phyloP scores from a whole-genome alignment of 2,329 filamentous ascomycete genomes.

The Akanthomyces lecanii region DNA sequence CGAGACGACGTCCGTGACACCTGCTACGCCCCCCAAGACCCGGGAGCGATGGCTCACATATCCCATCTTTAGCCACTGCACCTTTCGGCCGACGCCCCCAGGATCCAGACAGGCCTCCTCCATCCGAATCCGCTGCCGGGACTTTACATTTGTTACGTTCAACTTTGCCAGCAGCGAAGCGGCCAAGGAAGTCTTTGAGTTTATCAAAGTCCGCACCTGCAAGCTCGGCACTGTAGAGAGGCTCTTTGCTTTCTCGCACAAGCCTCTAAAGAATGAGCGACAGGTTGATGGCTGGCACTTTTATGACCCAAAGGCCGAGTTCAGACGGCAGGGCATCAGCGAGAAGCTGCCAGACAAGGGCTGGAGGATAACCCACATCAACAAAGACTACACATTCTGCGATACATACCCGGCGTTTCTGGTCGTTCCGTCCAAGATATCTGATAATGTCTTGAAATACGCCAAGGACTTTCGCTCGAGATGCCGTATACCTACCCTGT shows the following conservation, averaged over 20 bases:
- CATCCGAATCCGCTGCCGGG: slow-evolving; percentile 82
- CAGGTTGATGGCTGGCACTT: slow-evolving; percentile 75
- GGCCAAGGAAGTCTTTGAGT: slow-evolving; percentile 83
- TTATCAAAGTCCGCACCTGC: slow-evolving; percentile 75
- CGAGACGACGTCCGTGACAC: slow-evolving; percentile 19
- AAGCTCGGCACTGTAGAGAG: slow-evolving; percentile 79
- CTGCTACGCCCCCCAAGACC: slow-evolving; percentile 28
- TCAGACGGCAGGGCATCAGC: slow-evolving; percentile 80
- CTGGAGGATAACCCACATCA: slow-evolving; percentile 89
- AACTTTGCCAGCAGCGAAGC: slow-evolving; percentile 72
- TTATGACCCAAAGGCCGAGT: slow-evolving; percentile 84
- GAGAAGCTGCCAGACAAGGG: slow-evolving; percentile 71
- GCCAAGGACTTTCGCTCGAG: slow-evolving; percentile 85
- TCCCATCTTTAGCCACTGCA: slow-evolving; percentile 81
- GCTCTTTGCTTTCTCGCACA: slow-evolving; percentile 85
- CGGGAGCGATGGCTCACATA: slow-evolving; percentile 90
- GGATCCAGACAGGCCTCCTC: slow-evolving; percentile 69
- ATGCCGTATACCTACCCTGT: slow-evolving; percentile 80
- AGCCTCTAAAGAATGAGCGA: slow-evolving; percentile 68
- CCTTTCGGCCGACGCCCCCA: slow-evolving; percentile 67
- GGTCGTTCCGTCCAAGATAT: slow-evolving; percentile 81
- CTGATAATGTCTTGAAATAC: slow-evolving; percentile 96
- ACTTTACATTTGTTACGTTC: slow-evolving; percentile 92
- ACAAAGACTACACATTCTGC: slow-evolving; percentile 84
- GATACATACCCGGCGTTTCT: slow-evolving; percentile 86